Conservation (phyloP, 192 early-diverging fungal genomes). For the Hyaloraphidium curvatum region DNA sequence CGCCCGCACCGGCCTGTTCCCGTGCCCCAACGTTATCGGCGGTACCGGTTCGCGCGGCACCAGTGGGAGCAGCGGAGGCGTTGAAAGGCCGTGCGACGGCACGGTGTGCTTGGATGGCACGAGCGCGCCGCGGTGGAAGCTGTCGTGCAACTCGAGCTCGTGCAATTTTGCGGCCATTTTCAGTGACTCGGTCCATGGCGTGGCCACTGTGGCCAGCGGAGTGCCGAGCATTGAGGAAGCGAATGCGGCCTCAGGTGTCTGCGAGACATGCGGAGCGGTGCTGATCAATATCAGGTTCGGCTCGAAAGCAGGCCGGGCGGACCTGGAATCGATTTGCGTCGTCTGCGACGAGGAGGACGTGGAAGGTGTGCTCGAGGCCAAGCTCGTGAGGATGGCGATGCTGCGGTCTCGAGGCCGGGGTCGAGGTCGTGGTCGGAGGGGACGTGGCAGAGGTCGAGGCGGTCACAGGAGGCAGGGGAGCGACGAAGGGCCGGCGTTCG, state of each 20-base stretch:
- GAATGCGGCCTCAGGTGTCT: slow-evolving; percentile 14
- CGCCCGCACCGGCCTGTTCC: slow-evolving; percentile 18
- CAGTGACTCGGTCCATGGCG: not conserved
- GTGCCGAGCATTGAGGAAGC: not conserved
- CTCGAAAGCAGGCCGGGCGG: slow-evolving; percentile 18
- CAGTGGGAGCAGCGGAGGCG: no score
- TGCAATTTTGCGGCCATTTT: not conserved
- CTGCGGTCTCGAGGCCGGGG: not conserved
- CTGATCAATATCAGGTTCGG: slow-evolving; percentile 24
- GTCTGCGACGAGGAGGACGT: slow-evolving; percentile 25
- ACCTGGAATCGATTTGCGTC: slow-evolving; percentile 14
- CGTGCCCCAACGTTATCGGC: no score
- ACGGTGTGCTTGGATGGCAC: slow-evolving; percentile 26
- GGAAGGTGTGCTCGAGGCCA: slow-evolving; percentile 18
- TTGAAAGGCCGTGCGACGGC: slow-evolving; percentile 13
- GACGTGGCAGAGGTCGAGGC: not conserved
- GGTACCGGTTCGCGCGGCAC: no score
- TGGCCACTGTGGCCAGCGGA: slow-evolving; percentile 3
- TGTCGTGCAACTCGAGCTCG: slow-evolving; percentile 4
- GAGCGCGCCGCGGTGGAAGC: slow-evolving; percentile 28
- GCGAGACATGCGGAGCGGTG: slow-evolving; percentile 15
- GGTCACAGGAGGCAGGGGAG: no score
- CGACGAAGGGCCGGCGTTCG: no score
- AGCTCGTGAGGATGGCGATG: slow-evolving; percentile 11
- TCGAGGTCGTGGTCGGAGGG: slow-evolving; percentile 4